phyloP scores from a whole-genome alignment of 2,329 filamentous ascomycete genomes.

The Hymenoscyphus scutula region DNA sequence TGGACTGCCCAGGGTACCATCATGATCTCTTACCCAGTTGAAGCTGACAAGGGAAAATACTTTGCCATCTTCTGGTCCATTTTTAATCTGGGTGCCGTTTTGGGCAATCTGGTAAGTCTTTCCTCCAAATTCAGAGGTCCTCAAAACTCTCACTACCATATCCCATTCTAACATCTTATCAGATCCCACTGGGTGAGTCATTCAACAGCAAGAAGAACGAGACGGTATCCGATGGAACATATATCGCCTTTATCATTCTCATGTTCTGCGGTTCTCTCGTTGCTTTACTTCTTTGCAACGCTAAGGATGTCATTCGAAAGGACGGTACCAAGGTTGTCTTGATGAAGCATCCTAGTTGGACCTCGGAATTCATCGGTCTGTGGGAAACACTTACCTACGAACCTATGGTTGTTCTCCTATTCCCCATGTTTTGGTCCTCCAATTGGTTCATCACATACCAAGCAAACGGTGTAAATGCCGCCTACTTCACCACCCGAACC shows the following conservation, averaged over 20 bases:
- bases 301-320: constrained; percentile 67
- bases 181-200: constrained; percentile 73
- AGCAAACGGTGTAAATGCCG: constrained; percentile 69
- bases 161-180: constrained; percentile 7
- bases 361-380: constrained; percentile 73
- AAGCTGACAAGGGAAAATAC: constrained; percentile 79
- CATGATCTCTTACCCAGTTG: constrained; percentile 86
- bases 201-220: constrained; percentile 52
- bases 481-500: constrained; percentile 71
- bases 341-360: constrained; percentile 89
- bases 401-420: constrained; percentile 71
- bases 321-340: constrained; percentile 79
- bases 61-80: constrained; percentile 94
- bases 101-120: constrained; percentile 63
- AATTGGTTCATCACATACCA: constrained; percentile 83
- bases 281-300: constrained; percentile 68
- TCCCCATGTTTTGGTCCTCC: constrained; percentile 78
- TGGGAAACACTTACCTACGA: constrained; percentile 69
- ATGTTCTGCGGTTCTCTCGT: constrained; percentile 71
- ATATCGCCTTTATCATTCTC: constrained; percentile 82
- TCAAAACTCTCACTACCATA: neutral
- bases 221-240: constrained; percentile 73
- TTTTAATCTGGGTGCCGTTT: constrained; percentile 88
- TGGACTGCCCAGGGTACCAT: constrained; percentile 83
- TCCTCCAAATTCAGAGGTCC: neutral